Conservation (phyloP, 2,329 filamentous ascomycete species). For the Penicillium sp. region DNA sequence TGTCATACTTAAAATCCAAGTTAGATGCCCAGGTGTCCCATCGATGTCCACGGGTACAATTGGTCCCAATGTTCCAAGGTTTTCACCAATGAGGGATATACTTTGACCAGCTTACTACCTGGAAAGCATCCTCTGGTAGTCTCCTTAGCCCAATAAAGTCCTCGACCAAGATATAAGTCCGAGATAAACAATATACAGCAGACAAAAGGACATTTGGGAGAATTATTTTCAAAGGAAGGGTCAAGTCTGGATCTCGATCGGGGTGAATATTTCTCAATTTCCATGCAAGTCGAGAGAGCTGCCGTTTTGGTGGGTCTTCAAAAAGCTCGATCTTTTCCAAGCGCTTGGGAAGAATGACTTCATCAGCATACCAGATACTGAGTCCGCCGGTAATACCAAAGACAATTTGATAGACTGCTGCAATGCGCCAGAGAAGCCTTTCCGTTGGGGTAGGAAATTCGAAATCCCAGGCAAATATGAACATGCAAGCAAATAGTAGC, state of each 20-base stretch:
- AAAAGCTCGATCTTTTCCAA: background rate
- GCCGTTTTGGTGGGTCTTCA: background rate
- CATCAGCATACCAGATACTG: background rate
- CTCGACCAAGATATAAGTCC: slow-evolving; percentile 2
- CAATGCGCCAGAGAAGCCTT: slow-evolving; percentile 8
- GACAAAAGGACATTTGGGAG: background rate
- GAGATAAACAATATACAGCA: background rate
- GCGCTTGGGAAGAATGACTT: background rate
- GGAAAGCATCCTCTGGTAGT: slow-evolving; percentile 4
- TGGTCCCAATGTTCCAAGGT: background rate
- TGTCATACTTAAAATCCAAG: background rate
- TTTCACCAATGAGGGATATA: slow-evolving; percentile 9
- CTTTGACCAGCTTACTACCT: slow-evolving; percentile 6
- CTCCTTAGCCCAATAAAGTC: slow-evolving; percentile 7
- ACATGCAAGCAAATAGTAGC: slow-evolving; percentile 1
- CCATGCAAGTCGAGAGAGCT: slow-evolving; percentile 1
- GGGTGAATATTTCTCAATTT: slow-evolving; percentile 10
- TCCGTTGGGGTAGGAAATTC: slow-evolving; percentile 3
- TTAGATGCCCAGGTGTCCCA: background rate
- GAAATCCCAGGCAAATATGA: slow-evolving; percentile 6
- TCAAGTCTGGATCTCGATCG: slow-evolving; percentile 8
- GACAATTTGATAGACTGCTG: background rate
- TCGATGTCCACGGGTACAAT: background rate
- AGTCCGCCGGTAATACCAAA: background rate
- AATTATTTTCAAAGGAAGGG: background rate